Percentiles rank a stretch among this genome's conserved stretches.
phyloP scores from a whole-genome alignment of 2,329 filamentous ascomycete genomes.

The Cladosporium halotolerans region DNA sequence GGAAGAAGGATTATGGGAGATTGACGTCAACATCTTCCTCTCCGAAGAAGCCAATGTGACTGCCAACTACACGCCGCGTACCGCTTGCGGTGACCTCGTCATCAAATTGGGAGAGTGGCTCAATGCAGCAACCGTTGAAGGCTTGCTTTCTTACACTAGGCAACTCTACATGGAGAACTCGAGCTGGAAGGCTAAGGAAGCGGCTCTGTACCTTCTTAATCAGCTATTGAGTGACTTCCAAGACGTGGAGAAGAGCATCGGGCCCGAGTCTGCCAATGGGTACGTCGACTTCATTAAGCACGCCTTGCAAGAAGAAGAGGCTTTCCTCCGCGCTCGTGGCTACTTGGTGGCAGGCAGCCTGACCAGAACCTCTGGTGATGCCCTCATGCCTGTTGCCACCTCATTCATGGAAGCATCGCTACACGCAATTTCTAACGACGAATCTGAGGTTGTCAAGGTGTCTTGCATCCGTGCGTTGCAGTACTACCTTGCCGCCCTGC shows the following conservation, averaged over 20 bases:
- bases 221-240: conserved; percentile 77
- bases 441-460: conserved; percentile 84
- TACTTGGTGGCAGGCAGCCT: conserved; percentile 80
- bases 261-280: conserved; percentile 60
- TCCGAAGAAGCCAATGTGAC: conserved; percentile 93
- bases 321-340: conserved; percentile 77
- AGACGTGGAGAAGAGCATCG: conserved; percentile 67
- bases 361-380: conserved; percentile 58
- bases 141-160: conserved; percentile 70
- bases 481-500: conserved; percentile 53
- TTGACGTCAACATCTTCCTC: conserved; percentile 91
- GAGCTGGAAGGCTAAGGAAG: conserved; percentile 66
- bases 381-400: conserved; percentile 49
- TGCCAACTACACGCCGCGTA: conserved; percentile 91
- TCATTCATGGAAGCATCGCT: conserved; percentile 67
- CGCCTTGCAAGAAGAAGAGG: conserved; percentile 63
- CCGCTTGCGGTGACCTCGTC: conserved; percentile 83
- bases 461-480: conserved; percentile 85
- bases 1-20: conserved; percentile 92
- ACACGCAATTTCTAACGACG: conserved; percentile 66
- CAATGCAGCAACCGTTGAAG: conserved; percentile 66
- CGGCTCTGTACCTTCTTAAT: conserved; percentile 77
- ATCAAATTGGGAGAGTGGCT: conserved; percentile 94
- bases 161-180: conserved; percentile 56
- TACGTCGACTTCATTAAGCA: conserved; percentile 77